Evolutionary conservation across 352 stramenopile genomes (phyloP).

Genomic region (Pythium aquatile): DNA sequence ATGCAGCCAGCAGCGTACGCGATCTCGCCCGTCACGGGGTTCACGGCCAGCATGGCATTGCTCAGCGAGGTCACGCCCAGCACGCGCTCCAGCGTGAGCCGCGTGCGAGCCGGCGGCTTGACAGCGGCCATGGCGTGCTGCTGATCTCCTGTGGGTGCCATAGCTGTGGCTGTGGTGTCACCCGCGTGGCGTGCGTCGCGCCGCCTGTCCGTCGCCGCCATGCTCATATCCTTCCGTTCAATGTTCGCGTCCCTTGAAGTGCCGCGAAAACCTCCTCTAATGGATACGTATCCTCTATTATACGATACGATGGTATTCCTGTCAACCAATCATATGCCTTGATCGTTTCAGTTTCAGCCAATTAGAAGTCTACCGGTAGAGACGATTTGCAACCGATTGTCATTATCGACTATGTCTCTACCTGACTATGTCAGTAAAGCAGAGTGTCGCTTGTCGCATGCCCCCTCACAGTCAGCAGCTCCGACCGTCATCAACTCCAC

Average conservation of each 20-base stretch:
- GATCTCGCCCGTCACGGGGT: conserved; percentile 74
- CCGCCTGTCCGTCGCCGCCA: conserved; percentile 6
- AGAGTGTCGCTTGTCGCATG: not conserved
- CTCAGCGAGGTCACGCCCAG: conserved; percentile 70
- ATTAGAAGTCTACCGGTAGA: not conserved
- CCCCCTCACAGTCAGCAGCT: not conserved
- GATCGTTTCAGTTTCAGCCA: conserved; percentile 5
- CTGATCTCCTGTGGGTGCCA: not conserved
- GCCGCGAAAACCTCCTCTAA: not conserved
- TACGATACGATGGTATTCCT: not conserved
- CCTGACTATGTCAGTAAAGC: not conserved
- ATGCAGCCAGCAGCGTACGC: conserved; percentile 87
- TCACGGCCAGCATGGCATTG: conserved; percentile 77
- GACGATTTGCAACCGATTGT: not conserved
- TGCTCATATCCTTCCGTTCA: conserved; percentile 13
- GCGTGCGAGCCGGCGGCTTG: conserved; percentile 29
- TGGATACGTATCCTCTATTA: not conserved
- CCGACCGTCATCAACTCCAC: not conserved
- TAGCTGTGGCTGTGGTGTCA: not conserved
- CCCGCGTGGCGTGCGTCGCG: conserved; percentile 1
- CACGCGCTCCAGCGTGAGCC: conserved; percentile 81
- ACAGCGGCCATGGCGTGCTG: not conserved
- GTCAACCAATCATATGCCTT: not conserved
- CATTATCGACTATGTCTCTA: not conserved
- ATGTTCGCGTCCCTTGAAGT: conserved; percentile 22